Evolutionary conservation across 164 flowering plant species (phyloP).

Genomic region (Warburgia ugandensis): DNA sequence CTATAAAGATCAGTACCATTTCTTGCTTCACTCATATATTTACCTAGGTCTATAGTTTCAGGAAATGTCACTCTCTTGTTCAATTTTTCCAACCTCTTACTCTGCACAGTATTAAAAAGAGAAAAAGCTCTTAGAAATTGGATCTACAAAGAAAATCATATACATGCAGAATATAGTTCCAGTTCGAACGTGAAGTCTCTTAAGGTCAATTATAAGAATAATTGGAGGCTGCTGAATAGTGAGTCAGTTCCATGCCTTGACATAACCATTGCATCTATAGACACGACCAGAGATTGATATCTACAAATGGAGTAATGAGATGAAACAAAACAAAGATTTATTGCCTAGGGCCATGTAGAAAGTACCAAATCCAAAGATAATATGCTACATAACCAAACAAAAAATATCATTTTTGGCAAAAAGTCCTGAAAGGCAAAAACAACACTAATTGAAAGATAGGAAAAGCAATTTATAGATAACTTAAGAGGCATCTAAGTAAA

Average conservation of each 20-base stretch:
- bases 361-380: background rate
- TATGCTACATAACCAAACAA: background rate
- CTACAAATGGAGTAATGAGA: slow-evolving; percentile 3
- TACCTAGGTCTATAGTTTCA: slow-evolving; percentile 70
- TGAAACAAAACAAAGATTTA: background rate
- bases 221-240: slow-evolving; percentile 70
- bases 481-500: background rate
- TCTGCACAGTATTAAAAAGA: slow-evolving; percentile 35
- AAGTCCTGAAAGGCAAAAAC: no score
- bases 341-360: background rate
- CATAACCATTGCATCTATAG: slow-evolving; percentile 87
- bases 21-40: slow-evolving; percentile 72
- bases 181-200: slow-evolving; percentile 77
- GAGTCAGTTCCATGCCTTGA: slow-evolving; percentile 85
- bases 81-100: slow-evolving; percentile 93
- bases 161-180: slow-evolving; percentile 3
- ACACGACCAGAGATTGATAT: background rate
- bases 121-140: slow-evolving; percentile 4
- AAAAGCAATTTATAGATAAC: background rate
- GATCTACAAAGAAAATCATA: background rate
- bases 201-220: slow-evolving; percentile 85
- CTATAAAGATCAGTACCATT: slow-evolving; percentile 55
- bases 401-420: no score
- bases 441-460: no score
- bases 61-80: slow-evolving; percentile 91